Evolutionary conservation across 2,329 filamentous ascomycete species (phyloP), one percentile per base, ranked within the genome.

Genomic region (Aspergillus ibericus): DNA sequence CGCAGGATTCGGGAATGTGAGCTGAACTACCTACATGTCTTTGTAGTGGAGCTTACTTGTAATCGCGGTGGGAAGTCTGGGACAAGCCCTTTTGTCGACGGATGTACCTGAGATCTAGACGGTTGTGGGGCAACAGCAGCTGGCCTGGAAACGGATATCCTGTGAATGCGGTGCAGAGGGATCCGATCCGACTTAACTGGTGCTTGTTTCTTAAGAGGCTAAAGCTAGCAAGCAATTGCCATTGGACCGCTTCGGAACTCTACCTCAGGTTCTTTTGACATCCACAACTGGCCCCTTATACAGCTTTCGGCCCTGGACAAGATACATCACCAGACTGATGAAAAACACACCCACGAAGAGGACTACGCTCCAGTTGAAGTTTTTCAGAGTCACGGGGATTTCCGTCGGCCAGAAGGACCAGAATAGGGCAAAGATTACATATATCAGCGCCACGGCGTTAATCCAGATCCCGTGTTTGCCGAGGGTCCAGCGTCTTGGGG

Each of bases 301-400:
- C 18, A 69, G 58, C 32, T 61, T 59, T 59, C 62, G 66, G 7
- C 70, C 75, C 58, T 74, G 68, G 12, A 73, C 55, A 4, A 69
- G 15, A 64, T 78, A 78, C 62, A 80, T 80, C 1, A 69, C 61
- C 13, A 74, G 62, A 13, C 77, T 75, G 46, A 79, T 72, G 5
- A 76, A 40, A 55, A 80, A 73, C 9, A 76, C 71, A 0, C 67
- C 70, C 20, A 64, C 66, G 48, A 81, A 80, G 38, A 83, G 75
- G 6, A 81, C 70, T n/a, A 75, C 66, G 29, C 76, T 78, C 80
- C 80, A 84, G 66, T 85, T 84, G 69, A 83, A 81, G 3, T 73
- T 76, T 3, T 61, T 65, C 1, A 71, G 63, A 0, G 72, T 75
- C 0, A 80, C 75, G 0, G 74, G 68, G 7, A 75, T 68, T 0